These are phyloP conservation scores for Lolium perenne DNA, from an alignment of 176 grass and related monocot genomes.

Conservation along the genomic window DNA sequence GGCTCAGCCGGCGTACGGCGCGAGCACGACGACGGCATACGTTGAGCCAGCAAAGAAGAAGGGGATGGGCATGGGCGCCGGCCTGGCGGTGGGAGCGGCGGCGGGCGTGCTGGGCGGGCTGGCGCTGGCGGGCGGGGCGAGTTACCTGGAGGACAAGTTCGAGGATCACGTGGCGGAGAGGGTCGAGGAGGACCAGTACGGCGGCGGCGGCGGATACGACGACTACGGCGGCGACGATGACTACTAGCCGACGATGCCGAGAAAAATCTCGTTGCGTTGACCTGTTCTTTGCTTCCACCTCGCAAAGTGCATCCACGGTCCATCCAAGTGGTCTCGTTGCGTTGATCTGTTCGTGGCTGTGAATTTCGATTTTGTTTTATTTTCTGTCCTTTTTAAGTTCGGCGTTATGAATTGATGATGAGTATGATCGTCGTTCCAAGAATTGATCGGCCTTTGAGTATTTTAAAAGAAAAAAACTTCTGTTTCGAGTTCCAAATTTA, in stretches of 20 bases:
- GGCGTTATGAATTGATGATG: background rate
- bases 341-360: background rate
- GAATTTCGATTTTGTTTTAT: background rate
- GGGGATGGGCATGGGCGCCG: slow-evolving; percentile 60
- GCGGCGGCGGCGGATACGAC: slow-evolving; percentile 39
- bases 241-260: background rate
- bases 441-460: too few species aligned
- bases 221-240: slow-evolving; percentile 48
- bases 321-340: background rate
- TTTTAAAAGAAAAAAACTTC: too few species aligned
- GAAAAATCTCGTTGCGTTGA: background rate
- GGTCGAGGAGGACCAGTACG: slow-evolving; percentile 54
- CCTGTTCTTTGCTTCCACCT: too few species aligned
- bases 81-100: slow-evolving; percentile 60
- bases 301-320: too few species aligned
- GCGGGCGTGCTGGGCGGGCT: slow-evolving; percentile 64
- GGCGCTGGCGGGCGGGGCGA: slow-evolving; percentile 53
- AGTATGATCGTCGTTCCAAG: too few species aligned
- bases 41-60: slow-evolving; percentile 23
- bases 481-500: too few species aligned
- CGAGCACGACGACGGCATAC: background rate
- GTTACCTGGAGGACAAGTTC: slow-evolving; percentile 69
- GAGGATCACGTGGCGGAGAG: slow-evolving; percentile 55
- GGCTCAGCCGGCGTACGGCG: background rate
- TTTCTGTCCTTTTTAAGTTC: background rate